Percentiles rank a stretch among this genome's conserved stretches.
Conservation (phyloP, 2,329 filamentous ascomycete genomes). For the Stromatinia cepivora region DNA sequence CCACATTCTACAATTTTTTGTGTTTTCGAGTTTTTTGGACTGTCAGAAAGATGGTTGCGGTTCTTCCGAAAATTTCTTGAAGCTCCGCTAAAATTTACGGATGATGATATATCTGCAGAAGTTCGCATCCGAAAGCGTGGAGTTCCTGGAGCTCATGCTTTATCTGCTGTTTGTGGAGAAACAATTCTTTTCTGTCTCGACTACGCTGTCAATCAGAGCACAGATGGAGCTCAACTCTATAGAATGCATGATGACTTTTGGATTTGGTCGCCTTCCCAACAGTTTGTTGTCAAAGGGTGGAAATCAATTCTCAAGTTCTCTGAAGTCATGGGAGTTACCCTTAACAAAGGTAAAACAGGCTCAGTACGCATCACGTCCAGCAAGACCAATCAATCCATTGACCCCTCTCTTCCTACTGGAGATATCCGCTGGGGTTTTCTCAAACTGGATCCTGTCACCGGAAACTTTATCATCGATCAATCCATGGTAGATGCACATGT, state of each 20-base stretch:
- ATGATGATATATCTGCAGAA: slow-evolving; percentile 49
- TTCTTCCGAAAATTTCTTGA: slow-evolving; percentile 63
- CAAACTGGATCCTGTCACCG: slow-evolving; percentile 49
- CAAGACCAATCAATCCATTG: slow-evolving; percentile 14
- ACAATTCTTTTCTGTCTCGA: slow-evolving; percentile 64
- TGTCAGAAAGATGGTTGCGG: slow-evolving; percentile 55
- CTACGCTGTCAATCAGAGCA: slow-evolving; percentile 61
- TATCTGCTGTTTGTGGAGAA: slow-evolving; percentile 62
- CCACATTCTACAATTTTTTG: slow-evolving; percentile 59
- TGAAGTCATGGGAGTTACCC: slow-evolving; percentile 54
- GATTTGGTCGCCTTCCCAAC: slow-evolving; percentile 60
- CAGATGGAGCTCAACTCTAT: slow-evolving; percentile 55
- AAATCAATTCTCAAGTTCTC: slow-evolving; percentile 56
- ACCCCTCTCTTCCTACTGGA: slow-evolving; percentile 49
- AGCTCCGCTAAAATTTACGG: slow-evolving; percentile 58
- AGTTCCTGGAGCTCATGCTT: slow-evolving; percentile 58
- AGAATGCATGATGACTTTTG: slow-evolving; percentile 67
- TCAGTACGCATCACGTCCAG: slow-evolving; percentile 46
- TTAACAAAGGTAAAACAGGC: slow-evolving; percentile 61
- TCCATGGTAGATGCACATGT: slow-evolving; percentile 56
- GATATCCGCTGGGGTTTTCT: slow-evolving; percentile 61
- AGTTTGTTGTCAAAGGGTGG: slow-evolving; percentile 59
- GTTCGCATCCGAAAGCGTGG: slow-evolving; percentile 54
- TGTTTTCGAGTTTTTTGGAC: slow-evolving; percentile 59
- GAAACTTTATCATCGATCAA: slow-evolving; percentile 57